Base-by-base conservation (phyloP, 23 red algal species). In the Gracilariopsis chorda region DNA sequence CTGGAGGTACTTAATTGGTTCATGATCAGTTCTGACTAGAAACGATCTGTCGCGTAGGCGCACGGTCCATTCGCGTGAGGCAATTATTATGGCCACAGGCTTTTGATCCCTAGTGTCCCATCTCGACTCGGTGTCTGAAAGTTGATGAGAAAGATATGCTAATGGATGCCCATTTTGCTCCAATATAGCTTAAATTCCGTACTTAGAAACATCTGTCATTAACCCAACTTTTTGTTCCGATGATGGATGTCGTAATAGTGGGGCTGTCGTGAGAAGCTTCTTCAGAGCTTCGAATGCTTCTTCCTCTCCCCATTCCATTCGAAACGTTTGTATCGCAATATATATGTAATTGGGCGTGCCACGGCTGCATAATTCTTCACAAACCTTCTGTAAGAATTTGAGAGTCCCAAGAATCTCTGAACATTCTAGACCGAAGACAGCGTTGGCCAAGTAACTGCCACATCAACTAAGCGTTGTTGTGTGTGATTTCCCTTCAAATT, bases 31-130 rank as follows among this genome's bases (percentile, higher is more conserved):
- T 0, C 16, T 48, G 23, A 78, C 19, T 20, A 11, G 17, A 27
- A 78, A 78, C 0, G 44, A 48, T 48, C 32, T 48, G 33, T 27
- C 43, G 12, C 32, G 13, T 16, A 78, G 43, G 72, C 48, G 48
- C n/a, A 0, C 36, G 39, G 11, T n/a, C 72, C 72, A 1, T 39
- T 78, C 72, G 0, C 72, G 33, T 51, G 33, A 32, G 13, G 72
- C 72, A 0, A 27, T 43, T 39, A 78, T 0, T 16, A 48, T 0
- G 43, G 1, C 29, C 13, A 48, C 16, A 51, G 48, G 36, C 25
- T 78, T 39, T 78, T 49, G 72, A 48, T 78, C 72, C 16, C 72
- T 27, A 48, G 43, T 49, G 25, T 78, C 72, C 72, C 72, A 78
- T 48, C 25, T 17, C 17, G 32, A 20, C 39, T 78, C 72, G 12